Evolutionary conservation across 768 basidiomycete genomes (phyloP).

Genomic region (Hygrocybe punicea): DNA sequence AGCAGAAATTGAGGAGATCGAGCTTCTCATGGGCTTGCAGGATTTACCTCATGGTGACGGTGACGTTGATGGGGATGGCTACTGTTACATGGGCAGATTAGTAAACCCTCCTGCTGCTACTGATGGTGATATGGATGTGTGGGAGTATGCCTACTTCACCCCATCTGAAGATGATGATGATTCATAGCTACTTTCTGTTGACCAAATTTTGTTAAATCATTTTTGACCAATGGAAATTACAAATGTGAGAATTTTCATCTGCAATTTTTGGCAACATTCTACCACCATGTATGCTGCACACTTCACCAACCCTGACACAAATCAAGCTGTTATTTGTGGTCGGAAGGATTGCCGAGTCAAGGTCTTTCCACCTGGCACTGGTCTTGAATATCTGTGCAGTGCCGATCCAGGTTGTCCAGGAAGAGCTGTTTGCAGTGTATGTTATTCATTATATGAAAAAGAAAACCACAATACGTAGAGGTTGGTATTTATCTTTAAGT

Average conservation of each 20-base stretch:
- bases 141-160: neutral
- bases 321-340: neutral
- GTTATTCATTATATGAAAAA: neutral
- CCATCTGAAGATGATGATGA: neutral
- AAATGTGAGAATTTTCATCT: no score
- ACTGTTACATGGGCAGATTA: neutral
- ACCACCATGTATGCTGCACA: neutral
- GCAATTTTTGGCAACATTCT: no score
- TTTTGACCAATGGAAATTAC: no score
- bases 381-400: neutral
- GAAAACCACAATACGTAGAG: neutral
- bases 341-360: neutral
- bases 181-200: neutral
- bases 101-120: neutral
- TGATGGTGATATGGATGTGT: neutral
- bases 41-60: neutral
- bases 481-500: neutral
- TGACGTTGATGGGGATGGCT: neutral
- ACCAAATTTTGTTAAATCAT: no score
- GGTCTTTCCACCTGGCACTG: neutral
- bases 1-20: neutral
- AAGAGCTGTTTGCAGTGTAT: neutral
- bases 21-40: neutral
- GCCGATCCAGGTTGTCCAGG: neutral
- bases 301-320: neutral